phyloP scores from a whole-genome alignment of 768 basidiomycete genomes.

The Lentinula sp. region DNA sequence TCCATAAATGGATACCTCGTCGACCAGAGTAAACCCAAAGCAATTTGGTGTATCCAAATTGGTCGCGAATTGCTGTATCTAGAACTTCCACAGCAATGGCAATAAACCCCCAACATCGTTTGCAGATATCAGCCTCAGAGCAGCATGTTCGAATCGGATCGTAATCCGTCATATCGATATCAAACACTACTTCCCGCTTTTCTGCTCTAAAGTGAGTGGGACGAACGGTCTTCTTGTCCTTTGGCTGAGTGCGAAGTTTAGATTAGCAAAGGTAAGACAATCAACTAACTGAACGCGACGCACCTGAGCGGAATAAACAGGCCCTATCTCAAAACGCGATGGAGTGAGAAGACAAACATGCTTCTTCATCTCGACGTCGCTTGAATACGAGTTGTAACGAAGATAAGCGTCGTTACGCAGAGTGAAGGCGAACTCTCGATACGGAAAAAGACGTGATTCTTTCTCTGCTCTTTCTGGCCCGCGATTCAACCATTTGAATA shows the following conservation, averaged over 20 bases:
- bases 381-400: constrained; percentile 88
- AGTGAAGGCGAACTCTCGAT: constrained; percentile 96
- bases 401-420: constrained; percentile 87
- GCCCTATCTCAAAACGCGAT: constrained; percentile 94
- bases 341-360: constrained; percentile 83
- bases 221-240: constrained; percentile 78
- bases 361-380: constrained; percentile 85
- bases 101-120: constrained; percentile 93
- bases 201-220: constrained; percentile 66
- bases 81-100: constrained; percentile 86
- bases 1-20: constrained; percentile 97
- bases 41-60: constrained; percentile 87
- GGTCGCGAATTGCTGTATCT: constrained; percentile 70
- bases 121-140: constrained; percentile 85
- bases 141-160: constrained; percentile 95
- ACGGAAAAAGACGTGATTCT: constrained; percentile 76
- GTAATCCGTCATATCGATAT: constrained; percentile 99
- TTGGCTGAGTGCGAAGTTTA: constrained; percentile 50
- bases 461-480: constrained; percentile 41
- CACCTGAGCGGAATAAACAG: constrained; percentile 84
- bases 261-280: not conserved
- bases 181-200: constrained; percentile 92
- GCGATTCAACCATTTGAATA: constrained; percentile 95
- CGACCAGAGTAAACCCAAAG: constrained; percentile 99
- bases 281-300: constrained; percentile 23